These are phyloP conservation scores for Apophysomyces ossiformis DNA, from an alignment of 371 early-diverging fungal species.

Conservation along the genomic window DNA sequence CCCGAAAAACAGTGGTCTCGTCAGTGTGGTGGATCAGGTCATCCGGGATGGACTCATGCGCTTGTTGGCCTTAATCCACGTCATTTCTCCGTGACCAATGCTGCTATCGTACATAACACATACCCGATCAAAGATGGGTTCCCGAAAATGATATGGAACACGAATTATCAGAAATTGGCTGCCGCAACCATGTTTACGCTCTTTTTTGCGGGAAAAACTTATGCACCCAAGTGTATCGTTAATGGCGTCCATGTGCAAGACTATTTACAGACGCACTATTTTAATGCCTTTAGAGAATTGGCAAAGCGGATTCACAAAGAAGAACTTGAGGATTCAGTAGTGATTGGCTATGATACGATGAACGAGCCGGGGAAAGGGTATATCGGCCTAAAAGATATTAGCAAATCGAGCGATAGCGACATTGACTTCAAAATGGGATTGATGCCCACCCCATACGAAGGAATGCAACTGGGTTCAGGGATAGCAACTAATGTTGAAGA, in stretches of 20 bases:
- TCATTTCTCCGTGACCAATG: slow-evolving; percentile 66
- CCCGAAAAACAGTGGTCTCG: slow-evolving; percentile 66
- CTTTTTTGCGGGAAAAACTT: slow-evolving; percentile 78
- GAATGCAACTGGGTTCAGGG: slow-evolving; percentile 69
- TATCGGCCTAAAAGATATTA: slow-evolving; percentile 55
- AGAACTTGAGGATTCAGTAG: slow-evolving; percentile 57
- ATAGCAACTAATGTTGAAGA: slow-evolving; percentile 54
- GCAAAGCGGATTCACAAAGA: slow-evolving; percentile 48
- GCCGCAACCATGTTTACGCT: slow-evolving; percentile 84
- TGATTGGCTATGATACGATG: slow-evolving; percentile 76
- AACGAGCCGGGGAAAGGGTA: slow-evolving; percentile 79
- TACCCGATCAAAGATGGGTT: slow-evolving; percentile 63
- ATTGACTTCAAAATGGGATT: slow-evolving; percentile 60
- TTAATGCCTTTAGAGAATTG: slow-evolving; percentile 54
- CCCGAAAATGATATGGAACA: slow-evolving; percentile 89
- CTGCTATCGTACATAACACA: slow-evolving; percentile 76
- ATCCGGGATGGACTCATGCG: slow-evolving; percentile 85
- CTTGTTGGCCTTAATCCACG: slow-evolving; percentile 73
- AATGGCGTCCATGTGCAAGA: slow-evolving; percentile 63
- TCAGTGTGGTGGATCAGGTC: slow-evolving; percentile 83
- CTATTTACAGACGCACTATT: slow-evolving; percentile 73
- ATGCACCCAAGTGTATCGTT: slow-evolving; percentile 71
- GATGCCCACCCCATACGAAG: slow-evolving; percentile 68
- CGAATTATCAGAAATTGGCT: slow-evolving; percentile 86
- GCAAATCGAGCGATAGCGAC: slow-evolving; percentile 45